A percentile compares a stretch with the other conserved stretches of the same genome.
Conservation (phyloP, 768 basidiomycete species). For the Suillus placidus region DNA sequence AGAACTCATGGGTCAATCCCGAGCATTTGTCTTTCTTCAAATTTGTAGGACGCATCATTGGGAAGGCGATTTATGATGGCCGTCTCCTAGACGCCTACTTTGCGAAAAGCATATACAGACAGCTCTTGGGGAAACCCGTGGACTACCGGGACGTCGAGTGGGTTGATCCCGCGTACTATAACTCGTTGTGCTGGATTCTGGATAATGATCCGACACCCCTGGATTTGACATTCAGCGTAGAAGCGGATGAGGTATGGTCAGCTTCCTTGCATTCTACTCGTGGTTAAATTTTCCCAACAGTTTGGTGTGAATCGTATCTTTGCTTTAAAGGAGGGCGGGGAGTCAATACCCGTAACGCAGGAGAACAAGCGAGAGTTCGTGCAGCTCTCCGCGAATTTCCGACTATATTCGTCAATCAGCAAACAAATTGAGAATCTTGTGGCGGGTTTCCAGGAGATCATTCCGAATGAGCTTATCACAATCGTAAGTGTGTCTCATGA, state of each 20-base stretch:
- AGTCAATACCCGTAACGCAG: constrained; percentile 84
- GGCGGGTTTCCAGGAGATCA: constrained; percentile 94
- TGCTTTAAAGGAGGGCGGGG: constrained; percentile 84
- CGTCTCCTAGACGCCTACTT: constrained; percentile 98
- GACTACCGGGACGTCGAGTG: constrained; percentile 97
- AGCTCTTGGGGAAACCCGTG: constrained; percentile 90
- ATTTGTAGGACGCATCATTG: constrained; percentile 96
- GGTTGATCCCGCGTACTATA: constrained; percentile 98
- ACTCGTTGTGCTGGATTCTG: constrained; percentile 96
- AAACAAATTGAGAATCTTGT: constrained; percentile 92
- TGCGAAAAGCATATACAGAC: constrained; percentile 93
- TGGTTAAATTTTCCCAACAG: constrained; percentile 37
- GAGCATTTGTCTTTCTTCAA: constrained; percentile 98
- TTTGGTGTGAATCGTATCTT: constrained; percentile 92
- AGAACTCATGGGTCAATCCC: constrained; percentile 90
- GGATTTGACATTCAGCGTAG: constrained; percentile 93
- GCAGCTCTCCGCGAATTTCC: constrained; percentile 91
- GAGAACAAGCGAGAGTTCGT: constrained; percentile 98
- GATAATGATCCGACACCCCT: constrained; percentile 90
- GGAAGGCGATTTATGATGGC: constrained; percentile 97
- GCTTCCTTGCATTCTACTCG: not conserved
- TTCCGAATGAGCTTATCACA: constrained; percentile 92
- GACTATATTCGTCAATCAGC: constrained; percentile 91
- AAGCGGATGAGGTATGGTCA: constrained; percentile 79
- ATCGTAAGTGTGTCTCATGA: constrained; percentile 60